Conservation (phyloP, 2,329 filamentous ascomycete genomes). For the Penicillium frequentans region DNA sequence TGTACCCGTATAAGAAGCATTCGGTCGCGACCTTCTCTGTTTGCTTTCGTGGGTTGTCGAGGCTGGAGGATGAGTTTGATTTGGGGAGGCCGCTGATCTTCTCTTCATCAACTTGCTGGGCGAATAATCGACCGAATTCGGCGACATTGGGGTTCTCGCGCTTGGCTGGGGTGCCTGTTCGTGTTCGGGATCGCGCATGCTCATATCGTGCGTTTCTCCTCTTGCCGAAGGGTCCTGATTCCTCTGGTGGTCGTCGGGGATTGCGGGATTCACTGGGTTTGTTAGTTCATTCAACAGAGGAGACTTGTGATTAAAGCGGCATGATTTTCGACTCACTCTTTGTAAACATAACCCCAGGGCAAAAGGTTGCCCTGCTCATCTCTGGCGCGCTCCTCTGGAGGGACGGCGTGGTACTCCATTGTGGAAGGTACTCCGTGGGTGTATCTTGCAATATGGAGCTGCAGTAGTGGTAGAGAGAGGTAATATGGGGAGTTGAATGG, state of each 20-base stretch:
- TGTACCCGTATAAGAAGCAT: constrained; percentile 82
- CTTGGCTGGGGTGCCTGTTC: constrained; percentile 59
- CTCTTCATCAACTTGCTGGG: constrained; percentile 47
- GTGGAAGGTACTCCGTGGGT: neutral
- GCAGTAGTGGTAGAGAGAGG: neutral
- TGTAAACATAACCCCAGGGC: constrained; percentile 64
- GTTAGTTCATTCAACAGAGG: neutral
- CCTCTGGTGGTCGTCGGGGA: constrained; percentile 56
- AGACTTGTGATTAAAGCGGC: neutral
- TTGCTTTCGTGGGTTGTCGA: constrained; percentile 40
- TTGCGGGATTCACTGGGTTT: constrained; percentile 46
- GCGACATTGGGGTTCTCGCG: constrained; percentile 56
- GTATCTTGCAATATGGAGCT: neutral
- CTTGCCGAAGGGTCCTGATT: constrained; percentile 63
- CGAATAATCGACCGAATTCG: constrained; percentile 48
- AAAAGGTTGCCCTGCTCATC: constrained; percentile 60
- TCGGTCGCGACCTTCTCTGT: constrained; percentile 65
- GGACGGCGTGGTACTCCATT: constrained; percentile 67
- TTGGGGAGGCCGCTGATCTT: constrained; percentile 37
- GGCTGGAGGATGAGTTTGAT: constrained; percentile 42
- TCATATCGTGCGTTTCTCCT: constrained; percentile 47
- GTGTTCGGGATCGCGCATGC: constrained; percentile 52
- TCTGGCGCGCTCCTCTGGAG: constrained; percentile 61
- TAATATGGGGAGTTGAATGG: neutral
- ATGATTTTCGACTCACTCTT: constrained; percentile 51